These are phyloP conservation scores for Arachis monticola DNA, from an alignment of 331 rosid species.

Conservation along the genomic window DNA sequence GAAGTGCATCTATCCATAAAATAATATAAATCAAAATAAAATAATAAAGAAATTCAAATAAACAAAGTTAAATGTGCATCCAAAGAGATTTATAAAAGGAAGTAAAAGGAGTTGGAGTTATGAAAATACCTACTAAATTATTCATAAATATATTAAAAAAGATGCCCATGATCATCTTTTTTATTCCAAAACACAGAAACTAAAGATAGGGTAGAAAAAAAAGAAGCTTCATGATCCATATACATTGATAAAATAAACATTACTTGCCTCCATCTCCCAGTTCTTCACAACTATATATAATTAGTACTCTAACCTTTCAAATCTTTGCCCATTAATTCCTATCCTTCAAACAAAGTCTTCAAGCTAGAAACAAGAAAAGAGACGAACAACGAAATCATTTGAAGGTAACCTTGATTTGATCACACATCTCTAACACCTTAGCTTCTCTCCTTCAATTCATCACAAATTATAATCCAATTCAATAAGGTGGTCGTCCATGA, in stretches of 20 bases:
- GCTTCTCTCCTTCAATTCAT: background rate
- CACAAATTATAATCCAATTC: background rate
- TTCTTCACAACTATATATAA: conserved; percentile 41
- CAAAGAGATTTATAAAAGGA: conserved; percentile 9
- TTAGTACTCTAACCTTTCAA: background rate
- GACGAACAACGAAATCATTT: conserved; percentile 3
- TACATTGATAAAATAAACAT: conserved; percentile 48
- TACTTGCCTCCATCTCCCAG: conserved; percentile 33
- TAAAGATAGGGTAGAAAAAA: conserved; percentile 21
- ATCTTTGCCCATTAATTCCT: conserved; percentile 24
- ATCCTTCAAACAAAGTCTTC: conserved; percentile 30
- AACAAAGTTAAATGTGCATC: conserved; percentile 23
- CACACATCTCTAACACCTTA: conserved; percentile 30
- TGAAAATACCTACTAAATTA: conserved; percentile 37
- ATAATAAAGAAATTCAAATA: conserved; percentile 33
- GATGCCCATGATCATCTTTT: conserved; percentile 43
- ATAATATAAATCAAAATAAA: conserved; percentile 5
- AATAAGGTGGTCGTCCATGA: conserved; percentile 73
- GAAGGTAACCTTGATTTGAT: conserved; percentile 21
- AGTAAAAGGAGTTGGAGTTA: background rate
- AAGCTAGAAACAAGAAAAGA: background rate
- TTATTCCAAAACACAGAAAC: conserved; percentile 54
- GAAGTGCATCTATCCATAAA: conserved; percentile 28
- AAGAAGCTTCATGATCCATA: conserved; percentile 44
- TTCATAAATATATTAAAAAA: conserved; percentile 35